These are phyloP conservation scores for Apiospora rasikravindrae DNA, from an alignment of 2,329 filamentous ascomycete genomes.

Conservation along the genomic window DNA sequence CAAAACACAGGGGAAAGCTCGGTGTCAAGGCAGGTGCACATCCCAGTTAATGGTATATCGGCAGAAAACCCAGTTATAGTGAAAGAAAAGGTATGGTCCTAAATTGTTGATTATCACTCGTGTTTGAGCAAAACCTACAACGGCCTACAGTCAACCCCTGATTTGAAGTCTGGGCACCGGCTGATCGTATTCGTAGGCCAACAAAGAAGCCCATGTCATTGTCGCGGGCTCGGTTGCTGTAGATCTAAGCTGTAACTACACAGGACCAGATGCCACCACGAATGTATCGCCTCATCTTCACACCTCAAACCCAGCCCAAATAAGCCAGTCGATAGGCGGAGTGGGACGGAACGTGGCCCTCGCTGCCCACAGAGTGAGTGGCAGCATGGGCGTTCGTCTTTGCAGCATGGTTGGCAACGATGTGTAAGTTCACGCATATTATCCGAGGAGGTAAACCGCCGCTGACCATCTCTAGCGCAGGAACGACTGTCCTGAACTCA, in stretches of 20 bases:
- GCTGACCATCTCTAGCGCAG: conserved; percentile 59
- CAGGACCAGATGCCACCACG: conserved; percentile 34
- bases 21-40: background rate
- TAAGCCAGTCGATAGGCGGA: conserved; percentile 84
- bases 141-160: background rate
- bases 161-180: background rate
- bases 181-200: conserved; percentile 10
- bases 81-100: conserved; percentile 11
- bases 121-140: background rate
- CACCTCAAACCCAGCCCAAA: conserved; percentile 85
- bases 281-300: conserved; percentile 59
- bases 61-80: background rate
- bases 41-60: background rate
- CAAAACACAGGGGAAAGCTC: conserved; percentile 1
- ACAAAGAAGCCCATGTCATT: conserved; percentile 62
- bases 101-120: background rate
- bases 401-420: conserved; percentile 86
- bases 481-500: conserved; percentile 71
- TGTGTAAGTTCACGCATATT: conserved; percentile 50
- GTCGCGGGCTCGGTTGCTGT: conserved; percentile 91
- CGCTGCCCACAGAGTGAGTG: conserved; percentile 74
- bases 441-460: background rate
- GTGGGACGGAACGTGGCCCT: conserved; percentile 92
- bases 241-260: conserved; percentile 84
- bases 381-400: conserved; percentile 66